These are phyloP conservation scores for Brassica napus DNA, from an alignment of 345 rosid genomes.

Conservation along the genomic window DNA sequence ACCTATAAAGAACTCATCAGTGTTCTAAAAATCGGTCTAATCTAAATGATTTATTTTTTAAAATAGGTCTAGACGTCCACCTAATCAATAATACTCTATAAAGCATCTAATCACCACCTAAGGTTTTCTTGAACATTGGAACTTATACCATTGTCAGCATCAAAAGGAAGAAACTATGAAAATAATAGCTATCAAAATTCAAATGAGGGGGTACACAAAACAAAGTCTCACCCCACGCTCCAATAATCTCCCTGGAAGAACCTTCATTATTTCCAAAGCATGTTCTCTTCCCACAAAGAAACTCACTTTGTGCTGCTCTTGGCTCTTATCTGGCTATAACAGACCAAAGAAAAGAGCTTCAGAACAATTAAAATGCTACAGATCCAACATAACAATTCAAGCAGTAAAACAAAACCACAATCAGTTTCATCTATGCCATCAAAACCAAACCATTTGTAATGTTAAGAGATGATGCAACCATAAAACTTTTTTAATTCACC, in stretches of 20 bases:
- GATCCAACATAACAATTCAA: slow-evolving; percentile 2
- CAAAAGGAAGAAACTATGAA: slow-evolving; percentile 17
- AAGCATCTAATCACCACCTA: no score
- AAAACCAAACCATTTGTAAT: neutral
- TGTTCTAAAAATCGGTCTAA: no score
- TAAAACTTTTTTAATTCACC: neutral
- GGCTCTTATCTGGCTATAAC: slow-evolving; percentile 67
- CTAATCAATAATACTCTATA: no score
- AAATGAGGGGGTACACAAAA: neutral
- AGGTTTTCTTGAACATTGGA: neutral
- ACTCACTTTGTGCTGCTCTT: slow-evolving; percentile 82
- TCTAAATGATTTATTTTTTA: no score
- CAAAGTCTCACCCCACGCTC: slow-evolving; percentile 63
- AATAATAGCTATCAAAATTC: slow-evolving; percentile 1
- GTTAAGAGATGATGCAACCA: neutral
- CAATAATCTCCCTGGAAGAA: slow-evolving; percentile 54
- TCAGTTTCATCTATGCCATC: neutral
- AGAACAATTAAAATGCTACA: slow-evolving; percentile 4
- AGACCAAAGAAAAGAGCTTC: neutral
- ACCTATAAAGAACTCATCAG: slow-evolving; percentile 49
- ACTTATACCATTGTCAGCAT: neutral
- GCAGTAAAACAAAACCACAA: slow-evolving; percentile 7
- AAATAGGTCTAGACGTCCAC: no score
- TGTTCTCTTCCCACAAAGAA: slow-evolving; percentile 60
- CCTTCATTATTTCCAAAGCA: slow-evolving; percentile 51